These are phyloP conservation scores for Ceratocystis lukuohia DNA, from an alignment of 2,329 filamentous ascomycete species.

Conservation along the genomic window DNA sequence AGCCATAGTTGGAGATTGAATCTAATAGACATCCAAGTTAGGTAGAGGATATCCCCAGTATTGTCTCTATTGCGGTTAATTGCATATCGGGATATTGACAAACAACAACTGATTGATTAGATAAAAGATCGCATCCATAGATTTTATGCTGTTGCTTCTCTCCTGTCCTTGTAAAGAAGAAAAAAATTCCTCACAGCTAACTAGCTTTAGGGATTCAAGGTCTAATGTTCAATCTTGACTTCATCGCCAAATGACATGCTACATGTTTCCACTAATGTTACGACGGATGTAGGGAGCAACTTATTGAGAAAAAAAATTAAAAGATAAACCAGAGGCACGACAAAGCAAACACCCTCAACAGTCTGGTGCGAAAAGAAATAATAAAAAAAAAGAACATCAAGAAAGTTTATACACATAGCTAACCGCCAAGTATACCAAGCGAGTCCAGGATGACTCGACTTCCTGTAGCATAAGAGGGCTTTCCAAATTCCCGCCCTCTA, in stretches of 20 bases:
- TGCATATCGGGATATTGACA: not conserved
- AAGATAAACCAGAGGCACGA: not conserved
- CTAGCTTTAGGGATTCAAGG: too few species aligned
- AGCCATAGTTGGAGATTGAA: not conserved
- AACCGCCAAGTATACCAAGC: not conserved
- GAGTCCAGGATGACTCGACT: not conserved
- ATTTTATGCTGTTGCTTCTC: too few species aligned
- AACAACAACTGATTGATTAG: too few species aligned
- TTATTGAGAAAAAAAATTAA: conserved; percentile 1
- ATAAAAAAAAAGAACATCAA: conserved; percentile 10
- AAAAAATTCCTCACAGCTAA: too few species aligned
- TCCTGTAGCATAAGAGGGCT: not conserved
- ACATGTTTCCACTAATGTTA: not conserved
- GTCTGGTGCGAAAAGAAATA: not conserved
- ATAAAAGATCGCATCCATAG: too few species aligned
- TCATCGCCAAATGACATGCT: not conserved
- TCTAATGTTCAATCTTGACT: too few species aligned
- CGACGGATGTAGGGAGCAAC: not conserved
- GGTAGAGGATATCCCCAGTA: too few species aligned
- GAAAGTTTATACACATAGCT: conserved; percentile 19
- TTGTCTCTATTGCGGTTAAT: not conserved
- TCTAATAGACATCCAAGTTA: not conserved
- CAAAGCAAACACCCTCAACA: not conserved
- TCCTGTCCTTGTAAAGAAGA: too few species aligned
- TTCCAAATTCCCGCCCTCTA: not conserved